phyloP scores from a whole-genome alignment of 2,329 filamentous ascomycete species.

The Phialocephala subalpina region DNA sequence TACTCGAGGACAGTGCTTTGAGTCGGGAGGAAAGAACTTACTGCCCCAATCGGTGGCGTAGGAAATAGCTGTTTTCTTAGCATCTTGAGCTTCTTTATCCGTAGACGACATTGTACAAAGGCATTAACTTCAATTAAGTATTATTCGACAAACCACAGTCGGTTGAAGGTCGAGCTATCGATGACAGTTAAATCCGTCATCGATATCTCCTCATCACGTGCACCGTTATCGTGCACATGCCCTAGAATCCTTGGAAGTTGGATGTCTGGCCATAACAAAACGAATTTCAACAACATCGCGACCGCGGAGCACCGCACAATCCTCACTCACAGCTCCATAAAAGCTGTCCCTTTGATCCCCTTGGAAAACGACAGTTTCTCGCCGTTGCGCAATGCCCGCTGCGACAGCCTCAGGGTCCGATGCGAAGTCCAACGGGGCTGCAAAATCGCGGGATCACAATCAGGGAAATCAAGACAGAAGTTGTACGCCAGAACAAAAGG shows the following conservation, averaged over 20 bases:
- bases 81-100: constrained; percentile 36
- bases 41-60: constrained; percentile 59
- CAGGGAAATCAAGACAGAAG: constrained; percentile 69
- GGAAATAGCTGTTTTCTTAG: constrained; percentile 51
- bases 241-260: neutral
- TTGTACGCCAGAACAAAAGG: constrained; percentile 90
- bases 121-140: neutral
- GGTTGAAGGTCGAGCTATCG: neutral
- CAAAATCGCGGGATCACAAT: constrained; percentile 57
- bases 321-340: neutral
- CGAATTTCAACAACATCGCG: neutral
- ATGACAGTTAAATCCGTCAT: neutral
- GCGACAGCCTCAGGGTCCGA: constrained; percentile 53
- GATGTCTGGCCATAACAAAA: constrained; percentile 18
- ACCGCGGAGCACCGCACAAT: neutral
- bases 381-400: constrained; percentile 40
- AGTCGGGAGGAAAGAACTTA: constrained; percentile 45
- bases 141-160: neutral
- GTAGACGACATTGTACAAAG: constrained; percentile 34
- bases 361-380: constrained; percentile 17
- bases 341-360: neutral
- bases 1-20: constrained; percentile 8
- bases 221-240: neutral
- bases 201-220: constrained; percentile 8
- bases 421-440: constrained; percentile 44